Evolutionary conservation across 1,139 yeast species (phyloP).

Genomic region (Yamadazyma buinensis): DNA sequence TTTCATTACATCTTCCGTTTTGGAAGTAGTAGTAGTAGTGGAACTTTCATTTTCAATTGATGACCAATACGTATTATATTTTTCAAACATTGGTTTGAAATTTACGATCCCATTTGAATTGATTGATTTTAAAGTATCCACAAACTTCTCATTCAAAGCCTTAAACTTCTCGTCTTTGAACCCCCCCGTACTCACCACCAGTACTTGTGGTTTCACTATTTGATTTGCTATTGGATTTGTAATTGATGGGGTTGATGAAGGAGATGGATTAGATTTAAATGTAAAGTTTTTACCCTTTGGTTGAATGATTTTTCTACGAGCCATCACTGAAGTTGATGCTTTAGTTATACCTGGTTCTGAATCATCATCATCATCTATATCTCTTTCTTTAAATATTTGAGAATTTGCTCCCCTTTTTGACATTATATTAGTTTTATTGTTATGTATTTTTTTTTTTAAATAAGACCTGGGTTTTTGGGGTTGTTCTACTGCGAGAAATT

Average conservation of each 20-base stretch:
- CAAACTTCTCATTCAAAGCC: constrained; percentile 69
- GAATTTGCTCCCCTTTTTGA: constrained; percentile 66
- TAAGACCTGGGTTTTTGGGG: too few species aligned
- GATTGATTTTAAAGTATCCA: constrained; percentile 43
- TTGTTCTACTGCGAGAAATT: too few species aligned
- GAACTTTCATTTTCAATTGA: constrained; percentile 1
- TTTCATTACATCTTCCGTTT: constrained; percentile 7
- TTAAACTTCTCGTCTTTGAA: constrained; percentile 42
- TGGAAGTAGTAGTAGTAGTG: constrained; percentile 7
- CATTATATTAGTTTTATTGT: too few species aligned
- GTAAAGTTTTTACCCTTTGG: constrained; percentile 38
- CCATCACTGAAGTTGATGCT: constrained; percentile 64
- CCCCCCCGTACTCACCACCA: constrained; percentile 2
- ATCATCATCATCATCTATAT: constrained; percentile 16
- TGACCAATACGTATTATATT: constrained; percentile 58
- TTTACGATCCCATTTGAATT: constrained; percentile 53
- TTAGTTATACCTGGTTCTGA: constrained; percentile 33
- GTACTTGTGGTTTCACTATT: not conserved
- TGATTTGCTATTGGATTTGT: not conserved
- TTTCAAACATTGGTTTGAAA: constrained; percentile 52
- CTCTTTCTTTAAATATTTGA: constrained; percentile 49
- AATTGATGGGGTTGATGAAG: not conserved
- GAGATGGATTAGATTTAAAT: constrained; percentile 6
- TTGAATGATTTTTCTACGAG: constrained; percentile 63
- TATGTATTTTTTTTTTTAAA: too few species aligned